Conservation (phyloP, 331 rosid genomes). For the Acacia concinna region DNA sequence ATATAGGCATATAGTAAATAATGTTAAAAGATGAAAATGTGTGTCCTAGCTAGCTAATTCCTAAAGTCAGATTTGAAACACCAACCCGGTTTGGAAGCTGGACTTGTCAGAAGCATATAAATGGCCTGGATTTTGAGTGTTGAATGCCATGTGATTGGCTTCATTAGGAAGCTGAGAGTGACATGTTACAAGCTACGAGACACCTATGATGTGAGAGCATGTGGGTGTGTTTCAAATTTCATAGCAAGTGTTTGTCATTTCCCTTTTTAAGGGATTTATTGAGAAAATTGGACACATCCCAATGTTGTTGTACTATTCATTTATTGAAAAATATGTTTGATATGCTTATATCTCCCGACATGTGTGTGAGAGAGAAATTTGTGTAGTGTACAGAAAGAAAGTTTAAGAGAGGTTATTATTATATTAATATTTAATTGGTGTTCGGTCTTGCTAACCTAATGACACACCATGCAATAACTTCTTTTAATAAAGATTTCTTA, state of each 20-base stretch:
- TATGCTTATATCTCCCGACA: neutral
- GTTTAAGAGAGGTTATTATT: neutral
- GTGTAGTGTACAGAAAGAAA: neutral
- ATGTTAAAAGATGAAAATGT: neutral
- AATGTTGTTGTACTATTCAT: neutral
- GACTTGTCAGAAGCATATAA: neutral
- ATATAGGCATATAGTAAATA: neutral
- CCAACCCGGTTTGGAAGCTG: neutral
- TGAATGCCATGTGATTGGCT: conserved; percentile 28
- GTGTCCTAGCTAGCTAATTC: neutral
- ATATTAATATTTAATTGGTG: no score
- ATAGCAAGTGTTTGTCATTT: conserved; percentile 9
- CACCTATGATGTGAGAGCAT: neutral
- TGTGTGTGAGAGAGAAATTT: no score
- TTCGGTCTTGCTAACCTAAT: no score
- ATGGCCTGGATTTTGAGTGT: neutral
- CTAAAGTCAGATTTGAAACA: neutral
- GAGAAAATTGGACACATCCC: neutral
- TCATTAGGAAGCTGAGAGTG: neutral
- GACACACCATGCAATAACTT: no score
- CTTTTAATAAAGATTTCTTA: no score
- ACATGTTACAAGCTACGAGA: neutral
- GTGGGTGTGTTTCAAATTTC: conserved; percentile 26
- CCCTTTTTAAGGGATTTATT: neutral
- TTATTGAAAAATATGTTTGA: neutral